These are phyloP conservation scores for Hygrophorus russula DNA, from an alignment of 768 basidiomycete genomes.

Conservation along the genomic window DNA sequence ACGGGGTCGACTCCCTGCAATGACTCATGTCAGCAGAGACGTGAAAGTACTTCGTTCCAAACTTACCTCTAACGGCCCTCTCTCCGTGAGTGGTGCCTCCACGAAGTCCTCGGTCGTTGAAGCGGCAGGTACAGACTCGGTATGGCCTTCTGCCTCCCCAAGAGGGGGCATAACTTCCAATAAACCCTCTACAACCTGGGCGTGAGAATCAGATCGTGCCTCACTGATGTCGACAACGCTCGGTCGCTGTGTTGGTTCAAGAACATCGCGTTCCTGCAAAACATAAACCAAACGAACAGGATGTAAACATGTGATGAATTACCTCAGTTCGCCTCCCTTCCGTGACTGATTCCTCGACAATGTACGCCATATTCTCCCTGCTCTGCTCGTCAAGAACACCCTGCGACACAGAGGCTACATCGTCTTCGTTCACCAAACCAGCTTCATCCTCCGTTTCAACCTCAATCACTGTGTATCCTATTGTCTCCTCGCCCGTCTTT, in stretches of 20 bases:
- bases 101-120: background rate
- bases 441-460: background rate
- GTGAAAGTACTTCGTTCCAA: background rate
- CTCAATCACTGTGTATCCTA: conserved; percentile 6
- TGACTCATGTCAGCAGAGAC: background rate
- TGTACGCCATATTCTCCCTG: conserved; percentile 7
- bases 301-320: background rate
- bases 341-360: conserved; percentile 21
- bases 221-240: too few species aligned
- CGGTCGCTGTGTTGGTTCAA: too few species aligned
- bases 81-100: conserved; percentile 13
- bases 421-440: conserved; percentile 10
- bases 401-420: conserved; percentile 2
- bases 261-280: too few species aligned
- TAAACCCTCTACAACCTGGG: too few species aligned
- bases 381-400: background rate
- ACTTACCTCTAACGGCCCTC: conserved; percentile 9
- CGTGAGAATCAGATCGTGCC: too few species aligned
- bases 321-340: conserved; percentile 23
- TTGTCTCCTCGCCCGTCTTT: background rate
- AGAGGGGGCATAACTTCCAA: too few species aligned
- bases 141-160: too few species aligned
- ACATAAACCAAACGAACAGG: background rate
- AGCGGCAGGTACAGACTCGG: too few species aligned
- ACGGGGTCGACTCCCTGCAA: too few species aligned